Evolutionary conservation across 495 filamentous ascomycete genomes (phyloP).

Genomic region (Penicillium parvum): DNA sequence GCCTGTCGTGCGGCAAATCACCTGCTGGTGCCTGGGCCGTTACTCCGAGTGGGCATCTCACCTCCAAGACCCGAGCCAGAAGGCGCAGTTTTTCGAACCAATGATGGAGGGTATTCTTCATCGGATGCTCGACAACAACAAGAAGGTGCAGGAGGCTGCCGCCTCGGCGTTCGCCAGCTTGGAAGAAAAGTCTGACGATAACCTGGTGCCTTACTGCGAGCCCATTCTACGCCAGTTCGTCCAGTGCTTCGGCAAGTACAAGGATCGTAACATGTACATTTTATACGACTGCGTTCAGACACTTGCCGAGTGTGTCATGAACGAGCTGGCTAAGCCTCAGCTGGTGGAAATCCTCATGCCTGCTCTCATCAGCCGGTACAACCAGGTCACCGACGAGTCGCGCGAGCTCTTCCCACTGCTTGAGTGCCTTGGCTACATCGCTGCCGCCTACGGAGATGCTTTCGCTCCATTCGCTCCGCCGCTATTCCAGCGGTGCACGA

Average conservation of each 20-base stretch:
- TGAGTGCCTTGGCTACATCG: slow-evolving; percentile 92
- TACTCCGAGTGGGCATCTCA: slow-evolving; percentile 93
- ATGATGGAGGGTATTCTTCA: slow-evolving; percentile 96
- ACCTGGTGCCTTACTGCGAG: slow-evolving; percentile 76
- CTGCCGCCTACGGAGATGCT: slow-evolving; percentile 74
- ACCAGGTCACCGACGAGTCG: slow-evolving; percentile 81
- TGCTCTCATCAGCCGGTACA: slow-evolving; percentile 85
- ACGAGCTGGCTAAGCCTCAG: slow-evolving; percentile 68
- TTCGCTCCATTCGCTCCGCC: slow-evolving; percentile 81
- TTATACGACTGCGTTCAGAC: slow-evolving; percentile 99
- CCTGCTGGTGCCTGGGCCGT: slow-evolving; percentile 93
- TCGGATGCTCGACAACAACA: slow-evolving; percentile 94
- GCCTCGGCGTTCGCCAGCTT: slow-evolving; percentile 95
- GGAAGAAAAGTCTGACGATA: slow-evolving; percentile 83
- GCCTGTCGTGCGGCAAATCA: slow-evolving; percentile 94
- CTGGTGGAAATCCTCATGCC: slow-evolving; percentile 89
- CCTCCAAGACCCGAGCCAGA: slow-evolving; percentile 59
- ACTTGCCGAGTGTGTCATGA: slow-evolving; percentile 84
- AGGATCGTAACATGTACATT: slow-evolving; percentile 98
- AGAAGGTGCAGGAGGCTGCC: slow-evolving; percentile 94
- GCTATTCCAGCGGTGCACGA: slow-evolving; percentile 80
- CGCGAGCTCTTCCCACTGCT: slow-evolving; percentile 91
- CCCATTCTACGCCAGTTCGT: slow-evolving; percentile 93
- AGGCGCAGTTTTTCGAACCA: slow-evolving; percentile 79
- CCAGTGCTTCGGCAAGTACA: slow-evolving; percentile 87